Evolutionary conservation across 208 protist genomes (phyloP).

Genomic region (Wallacemonas rigidus): DNA sequence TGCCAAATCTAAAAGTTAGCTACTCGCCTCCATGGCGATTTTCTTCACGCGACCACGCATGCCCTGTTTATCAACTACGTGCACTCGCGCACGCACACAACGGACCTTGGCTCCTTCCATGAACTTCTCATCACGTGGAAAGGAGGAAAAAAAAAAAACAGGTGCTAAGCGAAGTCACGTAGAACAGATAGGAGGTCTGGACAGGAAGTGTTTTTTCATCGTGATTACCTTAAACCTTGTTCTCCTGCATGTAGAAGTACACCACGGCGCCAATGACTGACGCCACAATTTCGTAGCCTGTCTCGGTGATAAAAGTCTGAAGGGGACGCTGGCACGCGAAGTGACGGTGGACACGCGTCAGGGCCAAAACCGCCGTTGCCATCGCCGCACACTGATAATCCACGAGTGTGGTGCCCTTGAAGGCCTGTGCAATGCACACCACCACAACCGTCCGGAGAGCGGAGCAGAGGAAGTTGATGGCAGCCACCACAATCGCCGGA

Average conservation of each 20-base stretch:
- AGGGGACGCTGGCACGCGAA: slow-evolving; percentile 81
- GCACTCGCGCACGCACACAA: too few relatives aligned
- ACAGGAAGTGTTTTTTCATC: too few relatives aligned
- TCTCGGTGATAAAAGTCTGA: slow-evolving; percentile 71
- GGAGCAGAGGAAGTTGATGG: slow-evolving; percentile 45
- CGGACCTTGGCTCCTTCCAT: too few relatives aligned
- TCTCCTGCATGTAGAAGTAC: slow-evolving; percentile 64
- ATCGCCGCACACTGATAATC: slow-evolving; percentile 73
- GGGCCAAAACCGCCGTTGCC: slow-evolving; percentile 43
- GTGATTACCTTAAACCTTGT: slow-evolving; percentile 37
- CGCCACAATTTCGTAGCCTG: slow-evolving; percentile 69
- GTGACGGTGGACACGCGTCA: slow-evolving; percentile 59
- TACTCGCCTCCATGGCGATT: neutral
- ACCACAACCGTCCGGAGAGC: slow-evolving; percentile 52
- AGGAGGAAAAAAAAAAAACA: neutral
- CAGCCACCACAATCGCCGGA: slow-evolving; percentile 33
- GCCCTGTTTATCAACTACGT: too few relatives aligned
- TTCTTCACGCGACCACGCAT: neutral
- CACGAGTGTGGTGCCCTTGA: slow-evolving; percentile 45
- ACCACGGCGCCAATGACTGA: slow-evolving; percentile 59
- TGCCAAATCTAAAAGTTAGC: neutral
- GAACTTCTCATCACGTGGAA: too few relatives aligned
- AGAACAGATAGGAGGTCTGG: neutral
- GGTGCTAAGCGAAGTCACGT: neutral
- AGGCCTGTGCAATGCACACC: slow-evolving; percentile 37